Conservation (phyloP, 495 filamentous ascomycete species). For the Penicillium daleae region DNA sequence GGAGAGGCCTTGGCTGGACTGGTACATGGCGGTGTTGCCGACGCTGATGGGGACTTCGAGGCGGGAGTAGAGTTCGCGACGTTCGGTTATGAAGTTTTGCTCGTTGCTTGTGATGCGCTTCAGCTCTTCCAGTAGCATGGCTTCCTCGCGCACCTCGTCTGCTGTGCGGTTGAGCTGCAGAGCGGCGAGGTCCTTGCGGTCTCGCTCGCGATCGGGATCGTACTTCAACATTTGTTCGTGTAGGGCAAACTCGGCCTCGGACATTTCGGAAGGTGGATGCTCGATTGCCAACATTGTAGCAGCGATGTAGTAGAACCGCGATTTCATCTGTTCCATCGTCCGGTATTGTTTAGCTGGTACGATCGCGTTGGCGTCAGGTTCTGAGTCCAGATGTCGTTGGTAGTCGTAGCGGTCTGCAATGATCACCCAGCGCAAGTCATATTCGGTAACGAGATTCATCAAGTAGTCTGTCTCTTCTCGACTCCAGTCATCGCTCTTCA, state of each 20-base stretch:
- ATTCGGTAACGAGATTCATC: conserved; percentile 70
- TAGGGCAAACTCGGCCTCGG: conserved; percentile 72
- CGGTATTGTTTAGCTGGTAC: conserved; percentile 52
- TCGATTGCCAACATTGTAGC: conserved; percentile 83
- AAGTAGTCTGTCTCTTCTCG: conserved; percentile 93
- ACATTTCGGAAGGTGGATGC: conserved; percentile 84
- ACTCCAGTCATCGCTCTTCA: conserved; percentile 79
- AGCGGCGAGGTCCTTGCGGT: conserved; percentile 82
- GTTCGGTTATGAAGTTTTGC: conserved; percentile 81
- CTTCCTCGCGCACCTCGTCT: conserved; percentile 89
- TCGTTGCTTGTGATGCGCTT: conserved; percentile 85
- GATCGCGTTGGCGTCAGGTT: conserved; percentile 43
- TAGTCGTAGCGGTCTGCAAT: conserved; percentile 93
- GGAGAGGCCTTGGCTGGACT: conserved; percentile 75
- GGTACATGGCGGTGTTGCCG: conserved; percentile 69
- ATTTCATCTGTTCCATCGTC: conserved; percentile 87
- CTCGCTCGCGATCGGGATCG: conserved; percentile 72
- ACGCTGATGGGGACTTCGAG: conserved; percentile 78
- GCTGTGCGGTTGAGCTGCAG: conserved; percentile 76
- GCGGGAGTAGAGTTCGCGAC: conserved; percentile 84
- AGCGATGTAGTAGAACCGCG: conserved; percentile 84
- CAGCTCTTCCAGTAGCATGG: conserved; percentile 82
- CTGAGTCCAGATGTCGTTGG: conserved; percentile 49
- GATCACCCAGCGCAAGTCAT: conserved; percentile 86
- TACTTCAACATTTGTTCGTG: conserved; percentile 87